Percentiles rank a stretch among this genome's conserved stretches.
phyloP scores from a whole-genome alignment of 768 basidiomycete genomes.

The Leccinum variicolor region DNA sequence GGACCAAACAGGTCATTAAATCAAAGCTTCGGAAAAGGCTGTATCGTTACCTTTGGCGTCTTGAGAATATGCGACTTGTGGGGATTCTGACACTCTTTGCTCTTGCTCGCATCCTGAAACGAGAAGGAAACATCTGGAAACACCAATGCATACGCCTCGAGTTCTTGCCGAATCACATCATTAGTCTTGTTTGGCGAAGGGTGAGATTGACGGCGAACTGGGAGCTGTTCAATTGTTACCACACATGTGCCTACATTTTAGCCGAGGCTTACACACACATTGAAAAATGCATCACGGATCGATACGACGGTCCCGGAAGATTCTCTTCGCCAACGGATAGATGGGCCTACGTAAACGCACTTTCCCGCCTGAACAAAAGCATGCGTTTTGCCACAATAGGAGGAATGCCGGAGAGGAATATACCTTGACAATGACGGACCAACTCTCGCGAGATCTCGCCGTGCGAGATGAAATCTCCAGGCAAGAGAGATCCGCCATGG shows the following conservation, averaged over 20 bases:
- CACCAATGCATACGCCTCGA: constrained; percentile 71
- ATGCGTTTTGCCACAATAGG: not conserved
- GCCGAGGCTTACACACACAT: constrained; percentile 45
- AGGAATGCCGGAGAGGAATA: constrained; percentile 1
- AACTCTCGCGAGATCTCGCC: constrained; percentile 54
- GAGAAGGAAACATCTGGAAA: constrained; percentile 70
- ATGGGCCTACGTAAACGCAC: constrained; percentile 65
- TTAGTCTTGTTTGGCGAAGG: constrained; percentile 54
- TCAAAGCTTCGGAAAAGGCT: constrained; percentile 10
- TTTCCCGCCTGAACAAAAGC: constrained; percentile 51
- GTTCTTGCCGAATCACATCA: constrained; percentile 64
- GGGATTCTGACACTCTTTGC: constrained; percentile 30
- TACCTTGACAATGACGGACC: constrained; percentile 81
- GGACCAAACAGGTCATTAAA: constrained; percentile 18
- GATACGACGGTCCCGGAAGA: constrained; percentile 76
- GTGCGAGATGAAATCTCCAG: constrained; percentile 85
- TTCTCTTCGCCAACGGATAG: constrained; percentile 73
- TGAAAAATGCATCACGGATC: constrained; percentile 88
- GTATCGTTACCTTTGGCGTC: constrained; percentile 59
- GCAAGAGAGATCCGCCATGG: constrained; percentile 73
- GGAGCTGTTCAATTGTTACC: constrained; percentile 49
- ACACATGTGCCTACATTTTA: not conserved
- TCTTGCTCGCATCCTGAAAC: constrained; percentile 51
- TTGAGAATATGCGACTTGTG: constrained; percentile 48
- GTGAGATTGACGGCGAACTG: constrained; percentile 75